Evolutionary conservation across 139 green algal species (phyloP), one percentile per base, ranked within the genome.

Genomic region (Tetradesmus obliquus): DNA sequence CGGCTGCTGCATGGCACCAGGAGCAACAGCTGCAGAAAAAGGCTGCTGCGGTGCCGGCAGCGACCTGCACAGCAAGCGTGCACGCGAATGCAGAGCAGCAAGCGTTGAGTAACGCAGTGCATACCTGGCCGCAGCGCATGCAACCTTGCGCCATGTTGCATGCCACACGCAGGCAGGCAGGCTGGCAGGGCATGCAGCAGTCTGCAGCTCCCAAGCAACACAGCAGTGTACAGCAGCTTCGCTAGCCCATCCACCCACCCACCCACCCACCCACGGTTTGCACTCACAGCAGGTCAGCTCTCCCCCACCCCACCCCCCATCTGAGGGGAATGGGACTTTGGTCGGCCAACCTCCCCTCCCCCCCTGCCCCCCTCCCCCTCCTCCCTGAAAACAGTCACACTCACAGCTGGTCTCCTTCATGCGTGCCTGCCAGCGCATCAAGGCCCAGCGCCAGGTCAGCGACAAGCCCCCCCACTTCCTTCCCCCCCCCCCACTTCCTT

Each of bases 371-470:
- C 32, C 32, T 45, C 32, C 32, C 32, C 32, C 32, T 45, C 32
- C 32, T 45, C 32, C 32, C 32, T 45, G 32, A 45, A 45, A 45
- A 45, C 32, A 45, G 32, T 55, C 4, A 20, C 55, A 76, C 74
- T 45, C 32, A 45, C 32, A 45, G 32, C 32, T 45, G 32, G 32
- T 45, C 32, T 0, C 32, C 32, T 45, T 45, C 32, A 45, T 45
- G 32, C 3, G 51, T 24, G 20, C 79, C 84, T 1, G 79, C 71
- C 90, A 94, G 92, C 5, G 94, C 93, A 74, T 95, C 93, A 80
- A 96, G 79, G 13, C 93, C 79, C 17, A 96, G 92, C 0, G 93
- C 93, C 62, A 96, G 66, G 45, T 96, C 94, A 51, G 55, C 54
- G 6, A 94, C 60, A 8, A 19, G 60, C 60, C 60, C 60, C 10